These are phyloP conservation scores for Calonectria montana DNA, from an alignment of 2,329 filamentous ascomycete species.

Conservation along the genomic window DNA sequence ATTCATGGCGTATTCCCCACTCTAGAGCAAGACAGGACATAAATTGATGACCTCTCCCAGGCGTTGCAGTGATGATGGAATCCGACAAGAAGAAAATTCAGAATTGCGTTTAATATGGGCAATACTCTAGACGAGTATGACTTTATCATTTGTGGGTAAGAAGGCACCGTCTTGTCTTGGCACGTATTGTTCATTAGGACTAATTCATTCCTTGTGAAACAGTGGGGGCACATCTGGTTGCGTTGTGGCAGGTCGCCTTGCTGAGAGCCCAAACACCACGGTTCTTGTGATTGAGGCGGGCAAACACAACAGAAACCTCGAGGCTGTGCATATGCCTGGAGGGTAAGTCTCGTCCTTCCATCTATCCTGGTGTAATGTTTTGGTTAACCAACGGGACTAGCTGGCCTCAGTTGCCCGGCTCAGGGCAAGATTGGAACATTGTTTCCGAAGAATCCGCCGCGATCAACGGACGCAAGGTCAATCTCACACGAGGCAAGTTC, in stretches of 20 bases:
- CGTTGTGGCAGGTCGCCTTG: slow-evolving; percentile 50
- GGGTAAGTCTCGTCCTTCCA: slow-evolving; percentile 48
- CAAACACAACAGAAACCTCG: slow-evolving; percentile 54
- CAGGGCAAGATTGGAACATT: slow-evolving; percentile 63
- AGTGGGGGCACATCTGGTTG: slow-evolving; percentile 52
- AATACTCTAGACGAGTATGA: background rate
- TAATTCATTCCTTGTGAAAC: background rate
- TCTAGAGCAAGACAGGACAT: background rate
- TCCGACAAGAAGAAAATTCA: too few species aligned
- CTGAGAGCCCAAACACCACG: slow-evolving; percentile 44
- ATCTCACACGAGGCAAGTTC: slow-evolving; percentile 60
- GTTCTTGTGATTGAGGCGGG: slow-evolving; percentile 52
- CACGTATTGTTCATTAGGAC: background rate
- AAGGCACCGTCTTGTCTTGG: background rate
- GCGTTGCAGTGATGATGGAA: background rate
- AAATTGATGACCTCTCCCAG: background rate
- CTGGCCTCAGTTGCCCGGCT: slow-evolving; percentile 59
- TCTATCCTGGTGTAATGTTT: background rate
- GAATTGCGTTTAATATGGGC: background rate
- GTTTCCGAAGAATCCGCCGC: slow-evolving; percentile 51
- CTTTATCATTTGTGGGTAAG: background rate
- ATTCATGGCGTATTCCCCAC: background rate
- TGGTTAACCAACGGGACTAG: slow-evolving; percentile 20
- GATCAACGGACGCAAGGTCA: slow-evolving; percentile 56
- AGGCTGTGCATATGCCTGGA: slow-evolving; percentile 63